phyloP scores from a whole-genome alignment of 2,329 filamentous ascomycete genomes.

The Botrytis paeoniae region DNA sequence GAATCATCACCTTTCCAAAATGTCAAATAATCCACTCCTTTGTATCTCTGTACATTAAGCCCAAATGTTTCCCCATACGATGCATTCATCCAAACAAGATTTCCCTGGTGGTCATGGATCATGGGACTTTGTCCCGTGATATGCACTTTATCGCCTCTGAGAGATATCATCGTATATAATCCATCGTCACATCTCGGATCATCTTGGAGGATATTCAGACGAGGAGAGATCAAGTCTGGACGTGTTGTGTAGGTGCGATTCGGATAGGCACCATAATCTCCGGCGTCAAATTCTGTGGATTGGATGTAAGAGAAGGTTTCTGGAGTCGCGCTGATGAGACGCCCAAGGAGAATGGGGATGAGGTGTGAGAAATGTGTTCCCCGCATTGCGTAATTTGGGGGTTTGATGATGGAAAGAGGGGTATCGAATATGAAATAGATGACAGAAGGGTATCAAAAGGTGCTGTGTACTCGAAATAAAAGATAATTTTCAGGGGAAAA shows the following conservation, averaged over 20 bases:
- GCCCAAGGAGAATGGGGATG: background rate
- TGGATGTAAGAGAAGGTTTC: constrained; percentile 1
- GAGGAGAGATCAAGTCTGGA: constrained; percentile 28
- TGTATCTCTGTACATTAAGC: constrained; percentile 39
- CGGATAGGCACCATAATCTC: constrained; percentile 39
- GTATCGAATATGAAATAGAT: background rate
- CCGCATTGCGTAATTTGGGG: background rate
- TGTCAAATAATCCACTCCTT: constrained; percentile 45
- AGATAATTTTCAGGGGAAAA: background rate
- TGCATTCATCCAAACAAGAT: constrained; percentile 27
- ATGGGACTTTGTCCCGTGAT: constrained; percentile 24
- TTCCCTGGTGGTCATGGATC: constrained; percentile 23
- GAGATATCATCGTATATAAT: constrained; percentile 21
- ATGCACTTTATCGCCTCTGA: constrained; percentile 23
- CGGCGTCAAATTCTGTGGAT: constrained; percentile 37
- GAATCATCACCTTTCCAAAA: constrained; percentile 44
- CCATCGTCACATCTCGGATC: constrained; percentile 22
- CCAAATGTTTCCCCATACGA: constrained; percentile 20
- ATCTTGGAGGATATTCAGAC: constrained; percentile 21
- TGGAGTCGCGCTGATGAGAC: background rate
- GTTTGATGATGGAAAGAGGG: background rate
- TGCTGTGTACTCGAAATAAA: background rate
- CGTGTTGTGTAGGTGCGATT: constrained; percentile 38
- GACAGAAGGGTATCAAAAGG: background rate
- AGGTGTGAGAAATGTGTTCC: background rate